Percentiles rank a stretch among this genome's conserved stretches.
Conservation (phyloP, 768 basidiomycete genomes). For the Rhizopogon vesiculosus region DNA sequence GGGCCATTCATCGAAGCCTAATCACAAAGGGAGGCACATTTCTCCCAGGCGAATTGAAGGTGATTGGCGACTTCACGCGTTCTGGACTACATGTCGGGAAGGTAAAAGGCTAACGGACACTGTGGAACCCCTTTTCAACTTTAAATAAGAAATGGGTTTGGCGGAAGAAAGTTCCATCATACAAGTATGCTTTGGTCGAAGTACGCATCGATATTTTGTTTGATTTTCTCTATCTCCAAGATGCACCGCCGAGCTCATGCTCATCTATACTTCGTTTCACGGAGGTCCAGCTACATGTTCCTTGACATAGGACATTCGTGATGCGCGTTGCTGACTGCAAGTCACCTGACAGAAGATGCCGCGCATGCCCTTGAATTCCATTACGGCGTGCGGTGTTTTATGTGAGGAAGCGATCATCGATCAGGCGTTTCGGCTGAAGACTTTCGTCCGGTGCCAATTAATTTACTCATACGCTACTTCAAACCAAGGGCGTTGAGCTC, state of each 20-base stretch:
- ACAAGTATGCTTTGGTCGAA: neutral
- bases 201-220: neutral
- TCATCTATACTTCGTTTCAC: neutral
- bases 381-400: neutral
- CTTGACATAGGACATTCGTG: neutral
- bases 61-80: conserved; percentile 54
- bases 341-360: conserved; percentile 1
- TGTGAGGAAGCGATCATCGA: neutral
- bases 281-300: neutral
- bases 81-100: conserved; percentile 40
- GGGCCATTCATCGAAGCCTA: conserved; percentile 33
- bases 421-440: neutral
- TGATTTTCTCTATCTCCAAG: neutral
- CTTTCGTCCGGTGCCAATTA: neutral
- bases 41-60: conserved; percentile 41
- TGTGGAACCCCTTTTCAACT: neutral
- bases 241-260: neutral
- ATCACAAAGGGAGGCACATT: conserved; percentile 42
- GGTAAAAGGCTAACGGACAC: conserved; percentile 4
- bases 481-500: neutral
- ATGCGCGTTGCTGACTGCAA: neutral
- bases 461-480: neutral
- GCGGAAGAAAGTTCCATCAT: neutral
- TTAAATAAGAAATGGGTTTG: neutral
- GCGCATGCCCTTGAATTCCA: neutral